These are phyloP conservation scores for Nitzschia palea DNA, from an alignment of 108 stramenopile genomes.

Conservation along the genomic window DNA sequence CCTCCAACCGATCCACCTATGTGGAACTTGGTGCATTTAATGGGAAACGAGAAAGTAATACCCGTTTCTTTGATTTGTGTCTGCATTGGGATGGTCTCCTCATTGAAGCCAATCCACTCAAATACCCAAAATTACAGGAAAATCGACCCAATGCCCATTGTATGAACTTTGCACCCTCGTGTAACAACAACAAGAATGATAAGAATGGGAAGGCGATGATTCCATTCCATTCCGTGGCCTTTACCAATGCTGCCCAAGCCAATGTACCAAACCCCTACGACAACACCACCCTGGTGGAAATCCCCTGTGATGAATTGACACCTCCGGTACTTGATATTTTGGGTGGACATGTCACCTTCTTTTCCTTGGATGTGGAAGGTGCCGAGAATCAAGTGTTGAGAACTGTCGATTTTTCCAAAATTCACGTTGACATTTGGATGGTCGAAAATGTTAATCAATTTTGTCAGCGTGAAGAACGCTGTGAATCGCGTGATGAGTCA, in stretches of 20 bases:
- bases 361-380: conserved; percentile 74
- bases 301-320: conserved; percentile 55
- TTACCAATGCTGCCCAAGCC: conserved; percentile 49
- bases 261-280: conserved; percentile 22
- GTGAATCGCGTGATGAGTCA: conserved; percentile 23
- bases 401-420: conserved; percentile 50
- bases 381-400: conserved; percentile 52
- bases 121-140: conserved; percentile 24
- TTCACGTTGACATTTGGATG: conserved; percentile 54
- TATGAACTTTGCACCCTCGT: conserved; percentile 54
- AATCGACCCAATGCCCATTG: conserved; percentile 51
- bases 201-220: conserved; percentile 8
- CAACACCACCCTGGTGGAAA: conserved; percentile 33
- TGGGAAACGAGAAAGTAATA: conserved; percentile 51
- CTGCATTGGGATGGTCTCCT: conserved; percentile 55
- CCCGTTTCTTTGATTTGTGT: conserved; percentile 53
- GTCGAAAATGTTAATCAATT: conserved; percentile 50
- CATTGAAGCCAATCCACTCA: conserved; percentile 48
- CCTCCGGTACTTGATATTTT: conserved; percentile 47
- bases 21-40: conserved; percentile 65
- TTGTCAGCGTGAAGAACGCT: conserved; percentile 22
- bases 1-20: conserved; percentile 15
- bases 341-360: conserved; percentile 37
- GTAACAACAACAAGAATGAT: conserved; percentile 20
- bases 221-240: conserved; percentile 34